Conservation (phyloP, 108 stramenopile genomes). For the Conticribra weissflogii region DNA sequence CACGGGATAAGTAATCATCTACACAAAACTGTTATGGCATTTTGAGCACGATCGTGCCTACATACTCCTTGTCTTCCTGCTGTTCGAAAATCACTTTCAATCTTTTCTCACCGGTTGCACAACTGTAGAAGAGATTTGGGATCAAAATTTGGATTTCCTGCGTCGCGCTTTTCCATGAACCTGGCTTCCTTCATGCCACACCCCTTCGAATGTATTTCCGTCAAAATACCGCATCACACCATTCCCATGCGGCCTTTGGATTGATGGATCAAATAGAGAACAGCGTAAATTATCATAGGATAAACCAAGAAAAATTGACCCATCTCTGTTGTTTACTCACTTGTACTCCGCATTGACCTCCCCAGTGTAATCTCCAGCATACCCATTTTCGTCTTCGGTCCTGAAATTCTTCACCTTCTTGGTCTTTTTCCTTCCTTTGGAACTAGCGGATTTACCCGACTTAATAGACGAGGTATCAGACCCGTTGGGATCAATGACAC, state of each 20-base stretch:
- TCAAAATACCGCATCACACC: conserved; percentile 11
- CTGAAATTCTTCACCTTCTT: conserved; percentile 11
- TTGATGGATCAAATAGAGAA: too few relatives aligned
- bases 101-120: too few relatives aligned
- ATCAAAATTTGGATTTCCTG: conserved; percentile 16
- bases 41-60: too few relatives aligned
- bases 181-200: conserved; percentile 18
- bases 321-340: too few relatives aligned
- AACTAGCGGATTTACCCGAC: conserved; percentile 1
- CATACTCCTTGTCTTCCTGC: too few relatives aligned
- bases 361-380: conserved; percentile 11
- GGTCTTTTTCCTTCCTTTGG: background rate
- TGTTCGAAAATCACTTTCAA: too few relatives aligned
- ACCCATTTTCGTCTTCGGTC: conserved; percentile 5
- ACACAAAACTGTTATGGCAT: too few relatives aligned
- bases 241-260: conserved; percentile 13
- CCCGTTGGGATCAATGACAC: conserved; percentile 4
- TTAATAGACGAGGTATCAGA: conserved; percentile 6
- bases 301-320: too few relatives aligned
- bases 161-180: conserved; percentile 5
- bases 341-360: conserved; percentile 2
- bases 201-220: conserved; percentile 11
- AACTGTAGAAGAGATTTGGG: too few relatives aligned
- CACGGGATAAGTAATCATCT: too few relatives aligned
- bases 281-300: too few relatives aligned